These are phyloP conservation scores for Chaetomium strumarium DNA, from an alignment of 2,329 filamentous ascomycete genomes.

Conservation along the genomic window DNA sequence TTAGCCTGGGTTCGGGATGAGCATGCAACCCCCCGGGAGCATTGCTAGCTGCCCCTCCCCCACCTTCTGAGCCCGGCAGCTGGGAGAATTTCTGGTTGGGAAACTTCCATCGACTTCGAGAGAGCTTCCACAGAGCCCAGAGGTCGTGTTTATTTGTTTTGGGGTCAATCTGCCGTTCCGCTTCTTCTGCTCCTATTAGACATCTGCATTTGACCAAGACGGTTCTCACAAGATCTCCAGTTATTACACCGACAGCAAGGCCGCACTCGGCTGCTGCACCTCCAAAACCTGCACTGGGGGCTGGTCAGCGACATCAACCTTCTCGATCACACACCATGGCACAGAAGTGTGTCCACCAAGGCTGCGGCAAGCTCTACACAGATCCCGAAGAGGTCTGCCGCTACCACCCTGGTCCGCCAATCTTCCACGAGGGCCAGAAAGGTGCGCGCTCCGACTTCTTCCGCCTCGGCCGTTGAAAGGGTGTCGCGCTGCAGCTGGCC, in stretches of 20 bases:
- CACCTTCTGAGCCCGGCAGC: slow-evolving; percentile 13
- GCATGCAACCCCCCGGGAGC: neutral
- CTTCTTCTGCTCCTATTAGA: neutral
- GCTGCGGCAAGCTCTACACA: slow-evolving; percentile 83
- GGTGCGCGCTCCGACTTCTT: slow-evolving; percentile 49
- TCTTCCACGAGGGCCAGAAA: slow-evolving; percentile 98
- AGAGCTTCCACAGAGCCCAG: slow-evolving; percentile 16
- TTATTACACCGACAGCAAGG: no score
- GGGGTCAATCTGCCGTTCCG: neutral
- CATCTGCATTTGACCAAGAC: no score
- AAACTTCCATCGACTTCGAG: slow-evolving; percentile 26
- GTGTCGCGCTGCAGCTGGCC: slow-evolving; percentile 2
- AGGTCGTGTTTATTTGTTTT: no score
- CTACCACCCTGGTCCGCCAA: slow-evolving; percentile 88
- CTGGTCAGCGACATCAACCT: neutral
- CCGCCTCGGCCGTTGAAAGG: slow-evolving; percentile 9
- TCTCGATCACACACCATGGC: slow-evolving; percentile 44
- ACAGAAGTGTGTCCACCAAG: slow-evolving; percentile 91
- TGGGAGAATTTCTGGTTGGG: neutral
- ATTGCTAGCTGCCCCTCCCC: slow-evolving; percentile 19
- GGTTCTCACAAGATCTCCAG: no score
- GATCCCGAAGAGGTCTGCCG: slow-evolving; percentile 77
- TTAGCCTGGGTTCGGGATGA: neutral
- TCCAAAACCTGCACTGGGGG: no score
- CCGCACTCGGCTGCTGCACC: no score